These are phyloP conservation scores for Trichoderma hamatum DNA, from an alignment of 2,329 filamentous ascomycete genomes.

Conservation along the genomic window DNA sequence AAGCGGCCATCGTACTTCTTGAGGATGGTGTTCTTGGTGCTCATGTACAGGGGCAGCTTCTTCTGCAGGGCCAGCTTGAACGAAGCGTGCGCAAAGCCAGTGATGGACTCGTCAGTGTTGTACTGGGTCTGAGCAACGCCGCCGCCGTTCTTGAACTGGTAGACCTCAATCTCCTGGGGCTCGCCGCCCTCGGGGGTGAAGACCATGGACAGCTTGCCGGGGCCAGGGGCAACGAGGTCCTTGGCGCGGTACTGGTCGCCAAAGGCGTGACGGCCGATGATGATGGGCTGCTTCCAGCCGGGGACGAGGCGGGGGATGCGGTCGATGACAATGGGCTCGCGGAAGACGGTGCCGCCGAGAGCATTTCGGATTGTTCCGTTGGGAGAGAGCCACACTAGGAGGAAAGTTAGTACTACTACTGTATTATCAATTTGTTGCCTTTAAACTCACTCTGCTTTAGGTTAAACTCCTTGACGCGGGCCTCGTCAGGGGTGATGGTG, in stretches of 20 bases:
- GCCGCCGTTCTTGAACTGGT: conserved; percentile 81
- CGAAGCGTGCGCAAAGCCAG: conserved; percentile 90
- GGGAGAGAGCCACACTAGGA: conserved; percentile 91
- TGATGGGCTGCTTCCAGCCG: conserved; percentile 98
- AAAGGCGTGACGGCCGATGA: conserved; percentile 97
- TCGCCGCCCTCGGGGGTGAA: conserved; percentile 81
- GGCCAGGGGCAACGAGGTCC: conserved; percentile 79
- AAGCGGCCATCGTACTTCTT: conserved; percentile 99
- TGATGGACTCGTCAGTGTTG: conserved; percentile 96
- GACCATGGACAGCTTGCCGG: conserved; percentile 91
- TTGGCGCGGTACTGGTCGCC: conserved; percentile 98
- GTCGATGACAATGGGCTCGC: conserved; percentile 96
- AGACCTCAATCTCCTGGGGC: conserved; percentile 87
- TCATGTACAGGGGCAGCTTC: conserved; percentile 95
- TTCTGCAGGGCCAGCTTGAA: conserved; percentile 95
- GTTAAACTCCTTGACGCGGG: conserved; percentile 95
- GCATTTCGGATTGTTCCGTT: conserved; percentile 84
- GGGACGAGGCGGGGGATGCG: conserved; percentile 90
- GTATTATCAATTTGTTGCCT: neutral
- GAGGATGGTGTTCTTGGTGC: conserved; percentile 99
- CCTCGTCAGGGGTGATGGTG: conserved; percentile 98
- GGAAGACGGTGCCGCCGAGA: conserved; percentile 94
- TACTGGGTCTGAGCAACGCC: conserved; percentile 95
- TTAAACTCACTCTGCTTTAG: conserved; percentile 84
- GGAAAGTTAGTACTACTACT: conserved; percentile 26